A percentile compares a stretch with the other conserved stretches of the same genome.
Conservation (phyloP, 306 rosid genomes). For the Pterocarpus macrocarpus region DNA sequence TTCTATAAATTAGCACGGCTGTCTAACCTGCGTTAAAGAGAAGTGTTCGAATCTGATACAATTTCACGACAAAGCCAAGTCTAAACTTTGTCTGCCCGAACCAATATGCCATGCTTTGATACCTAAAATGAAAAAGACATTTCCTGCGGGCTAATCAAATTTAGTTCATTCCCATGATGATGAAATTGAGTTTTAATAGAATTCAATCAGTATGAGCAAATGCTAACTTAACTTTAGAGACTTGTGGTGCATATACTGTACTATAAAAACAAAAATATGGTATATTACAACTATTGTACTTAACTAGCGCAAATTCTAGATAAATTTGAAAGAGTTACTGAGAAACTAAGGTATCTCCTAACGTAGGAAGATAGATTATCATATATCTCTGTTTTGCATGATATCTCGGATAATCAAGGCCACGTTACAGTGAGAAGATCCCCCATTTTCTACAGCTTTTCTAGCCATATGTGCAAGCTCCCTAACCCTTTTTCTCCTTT, state of each 20-base stretch:
- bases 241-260: not conserved
- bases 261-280: not conserved
- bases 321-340: not conserved
- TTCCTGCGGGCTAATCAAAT: too few relatives aligned
- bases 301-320: not conserved
- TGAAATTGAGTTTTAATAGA: too few relatives aligned
- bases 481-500: constrained; percentile 46
- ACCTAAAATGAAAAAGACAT: too few relatives aligned
- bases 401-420: constrained; percentile 57
- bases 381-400: constrained; percentile 16
- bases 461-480: constrained; percentile 53
- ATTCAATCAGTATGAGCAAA: too few relatives aligned
- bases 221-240: too few relatives aligned
- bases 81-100: too few relatives aligned
- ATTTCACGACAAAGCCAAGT: too few relatives aligned
- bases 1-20: too few relatives aligned
- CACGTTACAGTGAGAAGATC: constrained; percentile 62
- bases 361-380: not conserved
- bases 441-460: constrained; percentile 62
- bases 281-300: not conserved
- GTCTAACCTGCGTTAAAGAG: too few relatives aligned
- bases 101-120: too few relatives aligned
- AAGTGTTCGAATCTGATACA: too few relatives aligned
- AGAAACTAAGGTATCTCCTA: not conserved
- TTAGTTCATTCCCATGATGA: too few relatives aligned